Conservation (phyloP, 192 early-diverging fungal species). For the Physocladia obscura region DNA sequence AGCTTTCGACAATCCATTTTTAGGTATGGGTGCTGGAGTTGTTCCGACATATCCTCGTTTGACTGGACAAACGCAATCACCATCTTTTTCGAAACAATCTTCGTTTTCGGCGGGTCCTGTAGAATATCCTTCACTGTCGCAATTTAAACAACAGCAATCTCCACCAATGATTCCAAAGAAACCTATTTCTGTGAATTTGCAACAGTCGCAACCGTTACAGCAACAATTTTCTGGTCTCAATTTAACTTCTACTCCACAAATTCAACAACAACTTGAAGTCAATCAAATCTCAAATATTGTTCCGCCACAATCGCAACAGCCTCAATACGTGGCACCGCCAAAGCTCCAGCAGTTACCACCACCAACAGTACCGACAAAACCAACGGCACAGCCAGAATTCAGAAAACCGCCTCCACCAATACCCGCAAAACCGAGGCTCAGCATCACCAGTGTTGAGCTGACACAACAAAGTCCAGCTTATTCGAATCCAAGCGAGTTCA, state of each 20-base stretch:
- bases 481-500: conserved; percentile 20
- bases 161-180: conserved; percentile 25
- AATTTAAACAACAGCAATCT: background rate
- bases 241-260: background rate
- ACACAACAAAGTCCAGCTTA: conserved; percentile 5
- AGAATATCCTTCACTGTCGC: conserved; percentile 13
- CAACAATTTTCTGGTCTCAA: background rate
- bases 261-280: background rate
- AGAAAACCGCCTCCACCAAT: conserved; percentile 31
- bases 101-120: conserved; percentile 7
- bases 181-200: no score
- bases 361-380: conserved; percentile 1
- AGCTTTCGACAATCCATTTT: conserved; percentile 37
- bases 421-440: conserved; percentile 33
- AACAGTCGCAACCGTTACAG: conserved; percentile 3
- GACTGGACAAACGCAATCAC: background rate
- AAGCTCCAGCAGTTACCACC: background rate
- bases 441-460: conserved; percentile 24
- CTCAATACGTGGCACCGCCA: background rate
- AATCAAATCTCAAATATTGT: no score
- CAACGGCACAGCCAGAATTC: background rate
- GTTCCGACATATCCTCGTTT: background rate
- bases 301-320: background rate
- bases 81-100: conserved; percentile 4
- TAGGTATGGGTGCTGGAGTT: background rate